Evolutionary conservation across 2,329 filamentous ascomycete species (phyloP), one percentile per base, ranked within the genome.

Genomic region (Trichoderma simmonsii): DNA sequence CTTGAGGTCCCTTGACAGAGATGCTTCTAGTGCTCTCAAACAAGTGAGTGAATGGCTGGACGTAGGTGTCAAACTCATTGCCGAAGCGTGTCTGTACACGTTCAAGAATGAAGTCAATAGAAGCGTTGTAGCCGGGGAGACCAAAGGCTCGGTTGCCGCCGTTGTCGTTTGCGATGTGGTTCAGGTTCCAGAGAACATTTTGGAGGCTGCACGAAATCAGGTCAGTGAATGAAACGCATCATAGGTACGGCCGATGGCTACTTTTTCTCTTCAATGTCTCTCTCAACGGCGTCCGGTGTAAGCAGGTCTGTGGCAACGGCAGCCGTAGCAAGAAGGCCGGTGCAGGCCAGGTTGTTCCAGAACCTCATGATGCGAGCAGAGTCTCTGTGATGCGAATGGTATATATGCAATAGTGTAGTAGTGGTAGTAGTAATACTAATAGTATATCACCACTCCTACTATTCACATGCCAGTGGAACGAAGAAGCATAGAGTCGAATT

Each of bases 101-200:
- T 68, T 85, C 84, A 6, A 88, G 81, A 71, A 90, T 80, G 76
- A 86, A 90, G 75, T 90, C 86, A 21, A 87, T 79, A 0, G 88
- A 90, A 2, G 87, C 88, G 65, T 85, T 83, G 82, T 86, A 90
- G 15, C 89, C 89, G 1, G 87, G 86, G 11, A 86, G 80, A 15
- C 89, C 88, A 72, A 89, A 90, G 6, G 88, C 88, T 65, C 88
- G 84, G 78, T 89, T 90, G 18, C 88, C 88, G 51, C 86, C 87
- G 75, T 90, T 86, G 66, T 84, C 81, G 34, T 79, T 80, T 14
- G 84, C 88, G 69, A 90, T 90, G 57, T 83, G 79, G 76, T 90
- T 82, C 6, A 90, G 81, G 71, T 85, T 83, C 76, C 83, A 81
- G n/a, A 90, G 84, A 60, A 87, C 87, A 70, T 83, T 81, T 78